Percentiles rank a stretch among this genome's conserved stretches.
These are phyloP conservation scores for Thalassiosira pacifica DNA, from an alignment of 352 stramenopile species.

Conservation along the genomic window DNA sequence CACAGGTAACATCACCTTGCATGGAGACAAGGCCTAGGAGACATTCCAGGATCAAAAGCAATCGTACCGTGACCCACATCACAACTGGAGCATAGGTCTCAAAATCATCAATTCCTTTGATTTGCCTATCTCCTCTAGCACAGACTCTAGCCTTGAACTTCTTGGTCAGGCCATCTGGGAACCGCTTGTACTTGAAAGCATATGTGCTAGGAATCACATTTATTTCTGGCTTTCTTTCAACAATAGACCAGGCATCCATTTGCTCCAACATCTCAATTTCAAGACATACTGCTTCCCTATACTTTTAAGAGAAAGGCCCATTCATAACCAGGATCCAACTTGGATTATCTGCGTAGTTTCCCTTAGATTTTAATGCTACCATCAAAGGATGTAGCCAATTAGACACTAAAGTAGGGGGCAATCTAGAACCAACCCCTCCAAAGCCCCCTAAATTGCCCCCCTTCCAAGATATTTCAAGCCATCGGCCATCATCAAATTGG, in stretches of 20 bases:
- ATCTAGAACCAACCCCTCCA: too few relatives aligned
- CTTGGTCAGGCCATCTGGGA: slow-evolving; percentile 49
- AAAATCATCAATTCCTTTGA: slow-evolving; percentile 60
- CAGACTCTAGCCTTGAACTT: slow-evolving; percentile 71
- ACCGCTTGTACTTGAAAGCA: slow-evolving; percentile 57
- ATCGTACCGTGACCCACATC: slow-evolving; percentile 32
- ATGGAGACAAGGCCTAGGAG: not conserved
- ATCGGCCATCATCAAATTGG: too few relatives aligned
- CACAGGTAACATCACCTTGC: slow-evolving; percentile 15
- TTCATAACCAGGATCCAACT: slow-evolving; percentile 61
- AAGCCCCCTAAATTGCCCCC: too few relatives aligned
- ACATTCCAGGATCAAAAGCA: slow-evolving; percentile 8
- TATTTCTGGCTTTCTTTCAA: not conserved
- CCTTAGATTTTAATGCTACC: too few relatives aligned
- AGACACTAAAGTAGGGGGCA: too few relatives aligned
- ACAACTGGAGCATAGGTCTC: slow-evolving; percentile 67
- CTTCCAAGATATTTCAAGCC: too few relatives aligned
- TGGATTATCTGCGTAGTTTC: slow-evolving; percentile 44
- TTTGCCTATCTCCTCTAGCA: slow-evolving; percentile 62
- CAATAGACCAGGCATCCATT: slow-evolving; percentile 5
- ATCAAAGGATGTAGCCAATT: too few relatives aligned
- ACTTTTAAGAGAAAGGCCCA: slow-evolving; percentile 43
- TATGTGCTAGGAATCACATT: slow-evolving; percentile 57
- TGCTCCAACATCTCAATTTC: slow-evolving; percentile 34
- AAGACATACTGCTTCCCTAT: slow-evolving; percentile 21